Evolutionary conservation across 441 rosid genomes (phyloP), one percentile per base, ranked within the genome.

Genomic region (Populus hybrid): DNA sequence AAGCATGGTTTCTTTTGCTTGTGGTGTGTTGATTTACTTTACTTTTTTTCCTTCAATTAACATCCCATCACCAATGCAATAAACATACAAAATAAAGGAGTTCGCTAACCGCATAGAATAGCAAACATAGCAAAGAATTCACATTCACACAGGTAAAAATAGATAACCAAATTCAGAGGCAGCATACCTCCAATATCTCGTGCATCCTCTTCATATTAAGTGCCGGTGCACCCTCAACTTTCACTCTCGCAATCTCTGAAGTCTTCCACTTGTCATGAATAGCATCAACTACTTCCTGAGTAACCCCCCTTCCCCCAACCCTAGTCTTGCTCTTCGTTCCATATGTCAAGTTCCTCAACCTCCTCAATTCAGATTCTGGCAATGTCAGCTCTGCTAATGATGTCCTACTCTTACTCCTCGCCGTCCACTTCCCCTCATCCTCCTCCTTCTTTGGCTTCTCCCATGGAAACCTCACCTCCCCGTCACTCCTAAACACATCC

Each of bases 201-300:
- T 95, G 99, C 89, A 89, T 86, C 83, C 91, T 83, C 86, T 83
- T 91, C 98, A 92, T 95, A 85, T 95, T 93, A 73, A 95, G 97
- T 1, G 99, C 98, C 67, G 88, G 86, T 7, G 90, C 79, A 67
- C 98, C 97, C 84, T 95, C 98, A 72, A 93, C 82, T 84, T 92
- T 95, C 70, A 95, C 81, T 77, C 94, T 90, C 72, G 89, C 97
- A 69, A 95, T 85, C 89, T 93, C 99, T 1, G 89, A 82, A 0
- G 88, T 80, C 83, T 89, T 92, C 99, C 99, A 92, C 78, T 80
- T 89, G 76, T 92, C 95, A 36, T 85, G 91, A 83, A 95, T 91
- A 3, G 85, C 82, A 75, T 91, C 90, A 21, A 95, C 95, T 38
- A 92, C 86, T 71, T 85, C 88, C 79, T 90, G 92, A 68, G 91